Evolutionary conservation across 228 moss, liverwort and hornwort genomes (phyloP).

Genomic region (Sphagnum fallax): DNA sequence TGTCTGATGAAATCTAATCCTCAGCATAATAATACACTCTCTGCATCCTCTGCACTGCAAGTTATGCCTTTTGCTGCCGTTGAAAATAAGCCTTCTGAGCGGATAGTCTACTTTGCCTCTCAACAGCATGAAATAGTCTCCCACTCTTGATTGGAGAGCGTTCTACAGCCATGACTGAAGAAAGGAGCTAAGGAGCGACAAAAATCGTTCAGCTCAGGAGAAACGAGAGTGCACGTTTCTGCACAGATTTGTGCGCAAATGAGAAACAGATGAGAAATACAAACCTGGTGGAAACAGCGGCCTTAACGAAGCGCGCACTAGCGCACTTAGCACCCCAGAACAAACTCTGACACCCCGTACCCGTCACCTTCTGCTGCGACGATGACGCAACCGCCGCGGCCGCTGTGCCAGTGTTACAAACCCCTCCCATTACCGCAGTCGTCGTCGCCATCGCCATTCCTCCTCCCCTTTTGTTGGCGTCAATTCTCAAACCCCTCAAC

Average conservation of each 20-base stretch:
- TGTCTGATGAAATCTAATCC: too few relatives aligned
- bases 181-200: too few relatives aligned
- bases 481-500: too few relatives aligned
- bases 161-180: neutral
- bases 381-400: conserved; percentile 13
- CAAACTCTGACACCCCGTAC: conserved; percentile 25
- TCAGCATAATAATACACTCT: too few relatives aligned
- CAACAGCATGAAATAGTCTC: neutral
- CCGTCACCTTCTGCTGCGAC: conserved; percentile 11
- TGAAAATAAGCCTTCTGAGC: neutral
- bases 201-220: neutral
- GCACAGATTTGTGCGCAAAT: neutral
- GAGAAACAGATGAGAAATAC: neutral
- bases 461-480: too few relatives aligned
- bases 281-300: conserved; percentile 24
- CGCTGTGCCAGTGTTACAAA: conserved; percentile 11
- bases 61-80: too few relatives aligned
- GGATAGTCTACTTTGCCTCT: neutral
- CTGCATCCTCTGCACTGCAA: too few relatives aligned
- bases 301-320: conserved; percentile 22
- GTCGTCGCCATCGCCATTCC: conserved; percentile 5
- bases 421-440: conserved; percentile 3
- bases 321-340: conserved; percentile 46
- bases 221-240: neutral
- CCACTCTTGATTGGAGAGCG: neutral